phyloP scores from a whole-genome alignment of 2,329 filamentous ascomycete genomes.

The Metarhizium humberi region DNA sequence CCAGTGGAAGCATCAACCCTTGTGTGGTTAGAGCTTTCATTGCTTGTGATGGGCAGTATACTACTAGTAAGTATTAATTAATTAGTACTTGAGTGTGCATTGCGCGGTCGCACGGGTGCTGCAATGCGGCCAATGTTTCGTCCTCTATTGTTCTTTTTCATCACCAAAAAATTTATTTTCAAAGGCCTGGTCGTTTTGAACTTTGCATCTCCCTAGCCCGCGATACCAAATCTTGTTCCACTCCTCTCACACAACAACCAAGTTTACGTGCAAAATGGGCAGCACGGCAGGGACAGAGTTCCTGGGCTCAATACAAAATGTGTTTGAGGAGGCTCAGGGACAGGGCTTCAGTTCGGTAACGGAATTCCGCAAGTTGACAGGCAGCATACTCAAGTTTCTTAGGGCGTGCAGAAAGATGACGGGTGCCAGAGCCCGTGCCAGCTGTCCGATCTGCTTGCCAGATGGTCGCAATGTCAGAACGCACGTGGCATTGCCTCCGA shows the following conservation, averaged over 20 bases:
- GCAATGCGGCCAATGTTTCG: too few relatives aligned
- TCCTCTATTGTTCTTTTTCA: too few relatives aligned
- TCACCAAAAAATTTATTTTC: too few relatives aligned
- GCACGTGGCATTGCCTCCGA: conserved; percentile 6
- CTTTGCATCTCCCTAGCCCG: too few relatives aligned
- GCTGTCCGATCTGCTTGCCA: conserved; percentile 10
- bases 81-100: background rate
- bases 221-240: too few relatives aligned
- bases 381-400: conserved; percentile 9
- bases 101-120: background rate
- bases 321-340: conserved; percentile 13
- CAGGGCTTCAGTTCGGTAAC: background rate
- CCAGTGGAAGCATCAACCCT: too few relatives aligned
- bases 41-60: too few relatives aligned
- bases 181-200: too few relatives aligned
- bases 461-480: conserved; percentile 8
- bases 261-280: background rate
- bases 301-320: conserved; percentile 4
- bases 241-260: too few relatives aligned
- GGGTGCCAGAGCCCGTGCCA: conserved; percentile 8
- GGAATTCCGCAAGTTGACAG: conserved; percentile 10
- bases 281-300: conserved; percentile 7
- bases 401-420: conserved; percentile 6
- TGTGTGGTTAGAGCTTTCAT: too few relatives aligned
- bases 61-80: too few relatives aligned